A percentile compares a stretch with the other conserved stretches of the same genome.
Conservation (phyloP, 2,329 filamentous ascomycete genomes). For the Apiospora malaysiana region DNA sequence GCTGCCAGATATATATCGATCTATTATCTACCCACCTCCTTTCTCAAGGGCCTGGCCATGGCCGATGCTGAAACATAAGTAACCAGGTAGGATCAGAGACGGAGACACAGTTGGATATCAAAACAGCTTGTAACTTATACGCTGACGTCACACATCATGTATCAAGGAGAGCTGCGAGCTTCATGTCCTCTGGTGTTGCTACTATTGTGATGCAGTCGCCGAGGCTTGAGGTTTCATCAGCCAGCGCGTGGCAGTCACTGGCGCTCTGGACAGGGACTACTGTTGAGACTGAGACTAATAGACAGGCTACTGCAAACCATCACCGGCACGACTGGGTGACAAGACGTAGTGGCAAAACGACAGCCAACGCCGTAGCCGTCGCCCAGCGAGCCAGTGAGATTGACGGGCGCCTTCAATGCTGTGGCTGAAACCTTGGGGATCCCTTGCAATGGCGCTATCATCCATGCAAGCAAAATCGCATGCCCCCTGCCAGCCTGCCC, state of each 20-base stretch:
- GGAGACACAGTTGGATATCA: background rate
- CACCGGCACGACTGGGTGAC: slow-evolving; percentile 20
- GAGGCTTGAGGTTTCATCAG: slow-evolving; percentile 7
- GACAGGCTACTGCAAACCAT: slow-evolving; percentile 15
- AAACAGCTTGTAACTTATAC: background rate
- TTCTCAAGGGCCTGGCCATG: background rate
- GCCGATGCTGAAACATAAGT: background rate
- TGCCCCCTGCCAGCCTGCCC: background rate
- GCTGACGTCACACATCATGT: slow-evolving; percentile 1
- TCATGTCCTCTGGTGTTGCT: background rate
- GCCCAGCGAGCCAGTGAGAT: slow-evolving; percentile 21
- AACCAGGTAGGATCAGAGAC: background rate
- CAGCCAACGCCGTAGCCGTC: slow-evolving; percentile 8
- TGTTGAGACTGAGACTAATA: background rate
- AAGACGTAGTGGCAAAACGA: slow-evolving; percentile 5
- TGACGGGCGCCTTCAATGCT: background rate
- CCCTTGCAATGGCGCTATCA: slow-evolving; percentile 12
- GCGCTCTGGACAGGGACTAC: background rate
- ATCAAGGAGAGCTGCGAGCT: background rate
- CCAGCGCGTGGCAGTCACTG: background rate
- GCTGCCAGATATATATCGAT: background rate
- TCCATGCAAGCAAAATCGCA: background rate
- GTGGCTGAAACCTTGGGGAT: slow-evolving; percentile 22
- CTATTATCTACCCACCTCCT: background rate
- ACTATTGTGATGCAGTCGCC: background rate